A percentile compares a stretch with the other conserved stretches of the same genome.
These are phyloP conservation scores for Gonium pectorale DNA, from an alignment of 139 green algal genomes.

Conservation along the genomic window DNA sequence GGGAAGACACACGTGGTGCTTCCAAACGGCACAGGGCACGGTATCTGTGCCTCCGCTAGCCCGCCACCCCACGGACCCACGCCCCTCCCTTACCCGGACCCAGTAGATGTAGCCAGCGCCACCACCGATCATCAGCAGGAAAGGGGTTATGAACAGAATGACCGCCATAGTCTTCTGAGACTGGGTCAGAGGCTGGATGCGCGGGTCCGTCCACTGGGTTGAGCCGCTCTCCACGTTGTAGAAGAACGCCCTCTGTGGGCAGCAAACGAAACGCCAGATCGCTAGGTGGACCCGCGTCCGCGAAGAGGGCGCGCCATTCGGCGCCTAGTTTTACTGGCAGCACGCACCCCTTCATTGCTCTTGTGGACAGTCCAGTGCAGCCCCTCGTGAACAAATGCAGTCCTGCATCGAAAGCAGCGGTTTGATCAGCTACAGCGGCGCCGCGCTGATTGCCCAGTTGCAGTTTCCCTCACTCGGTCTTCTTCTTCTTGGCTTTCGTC, in stretches of 20 bases:
- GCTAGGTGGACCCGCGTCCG: too few relatives aligned
- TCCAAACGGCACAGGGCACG: too few relatives aligned
- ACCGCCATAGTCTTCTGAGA: background rate
- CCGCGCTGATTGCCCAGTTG: too few relatives aligned
- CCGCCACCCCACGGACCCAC: too few relatives aligned
- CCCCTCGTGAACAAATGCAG: background rate
- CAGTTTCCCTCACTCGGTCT: too few relatives aligned
- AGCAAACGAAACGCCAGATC: too few relatives aligned
- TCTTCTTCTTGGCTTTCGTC: background rate
- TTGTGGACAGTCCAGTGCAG: constrained; percentile 12
- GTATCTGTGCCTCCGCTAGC: too few relatives aligned
- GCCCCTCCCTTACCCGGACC: background rate
- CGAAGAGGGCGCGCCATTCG: too few relatives aligned
- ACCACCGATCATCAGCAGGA: constrained; percentile 21
- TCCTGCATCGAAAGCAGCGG: too few relatives aligned
- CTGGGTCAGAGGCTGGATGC: background rate
- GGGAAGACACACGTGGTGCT: too few relatives aligned
- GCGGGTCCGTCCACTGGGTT: constrained; percentile 24
- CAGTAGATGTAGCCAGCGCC: constrained; percentile 12
- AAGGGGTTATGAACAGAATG: background rate
- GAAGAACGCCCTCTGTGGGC: constrained; percentile 39
- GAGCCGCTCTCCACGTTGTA: constrained; percentile 8
- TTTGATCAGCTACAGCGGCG: constrained; percentile 12
- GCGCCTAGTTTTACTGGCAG: too few relatives aligned
- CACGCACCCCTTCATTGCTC: constrained; percentile 4